phyloP scores from a whole-genome alignment of 2,329 filamentous ascomycete species.

The Apiospora malaysiana region DNA sequence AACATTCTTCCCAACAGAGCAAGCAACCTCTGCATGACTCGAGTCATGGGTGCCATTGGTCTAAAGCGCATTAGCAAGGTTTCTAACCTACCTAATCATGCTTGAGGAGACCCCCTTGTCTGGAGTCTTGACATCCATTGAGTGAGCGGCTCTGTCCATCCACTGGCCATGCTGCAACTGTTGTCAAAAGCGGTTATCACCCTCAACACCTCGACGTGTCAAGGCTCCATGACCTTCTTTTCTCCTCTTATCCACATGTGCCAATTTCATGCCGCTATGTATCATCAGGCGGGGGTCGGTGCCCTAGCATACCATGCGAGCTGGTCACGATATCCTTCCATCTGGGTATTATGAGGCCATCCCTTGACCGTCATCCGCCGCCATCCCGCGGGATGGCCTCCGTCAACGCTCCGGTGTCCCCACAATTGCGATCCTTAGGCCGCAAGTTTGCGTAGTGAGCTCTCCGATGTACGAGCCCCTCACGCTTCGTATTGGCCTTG shows the following conservation, averaged over 20 bases:
- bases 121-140: neutral
- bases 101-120: neutral
- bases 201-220: neutral
- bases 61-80: neutral
- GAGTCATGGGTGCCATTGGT: neutral
- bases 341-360: neutral
- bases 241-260: constrained; percentile 5
- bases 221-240: neutral
- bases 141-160: neutral
- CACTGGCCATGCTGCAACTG: neutral
- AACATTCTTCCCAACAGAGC: neutral
- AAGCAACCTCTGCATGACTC: neutral
- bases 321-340: neutral
- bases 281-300: neutral
- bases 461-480: constrained; percentile 18
- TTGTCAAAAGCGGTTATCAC: neutral
- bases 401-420: constrained; percentile 29
- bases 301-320: neutral
- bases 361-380: neutral
- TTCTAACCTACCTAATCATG: neutral
- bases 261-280: neutral
- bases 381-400: constrained; percentile 31
- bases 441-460: constrained; percentile 6
- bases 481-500: constrained; percentile 5
- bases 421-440: constrained; percentile 20